These are phyloP conservation scores for Podosphaera xanthii DNA, from an alignment of 2,329 filamentous ascomycete species.

Conservation along the genomic window DNA sequence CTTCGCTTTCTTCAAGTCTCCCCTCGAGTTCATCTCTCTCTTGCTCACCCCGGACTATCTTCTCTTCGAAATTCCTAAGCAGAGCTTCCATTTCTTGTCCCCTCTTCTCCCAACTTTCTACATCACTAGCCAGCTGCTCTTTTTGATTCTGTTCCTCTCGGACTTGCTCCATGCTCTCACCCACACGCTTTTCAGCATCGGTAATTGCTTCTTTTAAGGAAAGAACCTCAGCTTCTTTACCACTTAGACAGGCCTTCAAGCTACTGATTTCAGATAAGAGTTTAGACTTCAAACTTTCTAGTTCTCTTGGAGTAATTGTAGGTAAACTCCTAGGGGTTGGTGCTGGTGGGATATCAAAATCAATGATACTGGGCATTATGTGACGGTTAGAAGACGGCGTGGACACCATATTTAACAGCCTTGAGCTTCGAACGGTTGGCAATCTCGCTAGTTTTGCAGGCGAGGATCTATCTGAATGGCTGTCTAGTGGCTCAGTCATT, in stretches of 20 bases:
- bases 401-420: slow-evolving; percentile 17
- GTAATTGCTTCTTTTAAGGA: slow-evolving; percentile 70
- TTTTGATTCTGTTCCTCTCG: slow-evolving; percentile 51
- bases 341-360: slow-evolving; percentile 83
- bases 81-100: slow-evolving; percentile 70
- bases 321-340: slow-evolving; percentile 83
- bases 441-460: slow-evolving; percentile 23
- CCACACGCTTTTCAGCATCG: slow-evolving; percentile 80
- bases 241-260: slow-evolving; percentile 75
- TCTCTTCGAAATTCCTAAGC: slow-evolving; percentile 55
- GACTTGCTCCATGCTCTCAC: slow-evolving; percentile 61
- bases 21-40: slow-evolving; percentile 60
- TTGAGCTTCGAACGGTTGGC: slow-evolving; percentile 16
- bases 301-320: slow-evolving; percentile 71
- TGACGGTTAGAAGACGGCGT: slow-evolving; percentile 12
- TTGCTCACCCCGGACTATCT: slow-evolving; percentile 55
- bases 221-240: slow-evolving; percentile 77
- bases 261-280: slow-evolving; percentile 86
- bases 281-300: slow-evolving; percentile 76
- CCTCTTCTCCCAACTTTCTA: slow-evolving; percentile 62
- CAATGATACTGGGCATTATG: slow-evolving; percentile 45
- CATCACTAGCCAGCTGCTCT: slow-evolving; percentile 52
- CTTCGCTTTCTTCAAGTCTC: slow-evolving; percentile 56
- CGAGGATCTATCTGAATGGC: slow-evolving; percentile 24
- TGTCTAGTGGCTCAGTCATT: slow-evolving; percentile 59